Evolutionary conservation across 345 rosid species (phyloP).

Genomic region (Ailanthus altissimus): DNA sequence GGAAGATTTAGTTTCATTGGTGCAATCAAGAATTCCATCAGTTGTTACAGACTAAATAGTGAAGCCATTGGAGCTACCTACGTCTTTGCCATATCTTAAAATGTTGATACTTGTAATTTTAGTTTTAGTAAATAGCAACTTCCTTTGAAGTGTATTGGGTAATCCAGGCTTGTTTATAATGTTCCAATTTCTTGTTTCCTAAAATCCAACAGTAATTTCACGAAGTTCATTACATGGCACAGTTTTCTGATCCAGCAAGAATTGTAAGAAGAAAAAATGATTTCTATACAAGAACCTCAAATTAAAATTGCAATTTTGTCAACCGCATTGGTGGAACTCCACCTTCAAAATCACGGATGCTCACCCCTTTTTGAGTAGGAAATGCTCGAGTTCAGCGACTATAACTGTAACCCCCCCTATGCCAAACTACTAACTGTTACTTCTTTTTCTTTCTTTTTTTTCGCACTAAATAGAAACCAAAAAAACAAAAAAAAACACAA

Average conservation of each 20-base stretch:
- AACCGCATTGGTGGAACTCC: constrained; percentile 43
- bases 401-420: constrained; percentile 19
- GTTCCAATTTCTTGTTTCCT: neutral
- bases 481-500: neutral
- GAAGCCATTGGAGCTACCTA: neutral
- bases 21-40: constrained; percentile 55
- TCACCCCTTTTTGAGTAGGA: constrained; percentile 2
- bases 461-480: constrained; percentile 19
- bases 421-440: constrained; percentile 9
- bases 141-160: no score
- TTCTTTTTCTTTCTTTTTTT: constrained; percentile 3
- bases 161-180: neutral
- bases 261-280: neutral
- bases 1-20: constrained; percentile 73
- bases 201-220: neutral
- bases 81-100: neutral
- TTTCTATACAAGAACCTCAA: neutral
- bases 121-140: neutral
- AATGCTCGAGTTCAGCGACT: constrained; percentile 19
- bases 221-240: neutral
- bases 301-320: constrained; percentile 23
- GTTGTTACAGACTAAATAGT: constrained; percentile 25
- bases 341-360: constrained; percentile 46
- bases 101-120: constrained; percentile 7
- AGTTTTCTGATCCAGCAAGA: neutral